phyloP scores from a whole-genome alignment of 345 rosid species.

The Erodium maritimum region DNA sequence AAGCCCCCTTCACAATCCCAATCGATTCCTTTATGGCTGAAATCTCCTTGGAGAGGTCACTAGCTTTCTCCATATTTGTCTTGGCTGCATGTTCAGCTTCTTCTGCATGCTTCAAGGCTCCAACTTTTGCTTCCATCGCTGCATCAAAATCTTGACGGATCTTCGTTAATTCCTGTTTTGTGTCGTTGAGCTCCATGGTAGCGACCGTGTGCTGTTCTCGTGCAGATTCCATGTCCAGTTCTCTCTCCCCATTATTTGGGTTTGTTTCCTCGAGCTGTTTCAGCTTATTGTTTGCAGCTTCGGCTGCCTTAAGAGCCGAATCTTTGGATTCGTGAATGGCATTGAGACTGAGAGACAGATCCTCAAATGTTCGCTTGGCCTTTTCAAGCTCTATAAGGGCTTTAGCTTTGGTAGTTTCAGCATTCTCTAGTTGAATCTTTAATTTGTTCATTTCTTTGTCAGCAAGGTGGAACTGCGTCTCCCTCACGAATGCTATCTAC shows the following conservation, averaged over 20 bases:
- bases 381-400: constrained; percentile 72
- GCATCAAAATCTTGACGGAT: constrained; percentile 54
- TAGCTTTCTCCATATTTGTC: constrained; percentile 55
- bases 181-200: constrained; percentile 52
- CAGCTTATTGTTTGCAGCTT: constrained; percentile 47
- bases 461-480: constrained; percentile 76
- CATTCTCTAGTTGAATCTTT: constrained; percentile 64
- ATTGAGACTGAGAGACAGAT: constrained; percentile 48
- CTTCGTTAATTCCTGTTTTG: constrained; percentile 70
- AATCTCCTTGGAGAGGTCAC: constrained; percentile 67
- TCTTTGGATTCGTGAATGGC: constrained; percentile 49
- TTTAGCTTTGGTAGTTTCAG: constrained; percentile 56
- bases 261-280: constrained; percentile 39
- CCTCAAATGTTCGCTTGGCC: constrained; percentile 57
- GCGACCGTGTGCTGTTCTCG: constrained; percentile 47
- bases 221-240: constrained; percentile 40
- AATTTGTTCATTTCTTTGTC: constrained; percentile 67
- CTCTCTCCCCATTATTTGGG: constrained; percentile 30
- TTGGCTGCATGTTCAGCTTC: constrained; percentile 53
- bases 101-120: constrained; percentile 46
- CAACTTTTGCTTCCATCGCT: constrained; percentile 37
- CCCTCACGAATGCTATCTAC: constrained; percentile 71
- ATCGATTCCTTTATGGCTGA: constrained; percentile 59
- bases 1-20: constrained; percentile 70
- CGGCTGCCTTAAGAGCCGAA: constrained; percentile 46